These are phyloP conservation scores for Datisca glomerata DNA, from an alignment of 306 rosid genomes.

Conservation along the genomic window DNA sequence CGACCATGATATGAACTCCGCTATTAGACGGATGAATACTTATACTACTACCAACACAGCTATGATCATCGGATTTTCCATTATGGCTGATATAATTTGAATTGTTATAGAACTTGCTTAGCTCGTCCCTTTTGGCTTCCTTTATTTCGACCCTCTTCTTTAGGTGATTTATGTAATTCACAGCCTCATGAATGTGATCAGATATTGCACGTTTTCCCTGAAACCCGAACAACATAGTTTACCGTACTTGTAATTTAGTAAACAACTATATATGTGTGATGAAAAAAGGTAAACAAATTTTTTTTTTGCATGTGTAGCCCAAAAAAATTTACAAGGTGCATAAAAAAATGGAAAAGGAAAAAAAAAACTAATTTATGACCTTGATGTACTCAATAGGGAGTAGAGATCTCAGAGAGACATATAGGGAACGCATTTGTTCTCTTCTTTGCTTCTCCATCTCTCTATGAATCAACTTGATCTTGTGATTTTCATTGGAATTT, in stretches of 20 bases:
- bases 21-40: not conserved
- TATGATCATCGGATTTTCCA: constrained; percentile 1
- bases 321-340: too few relatives aligned
- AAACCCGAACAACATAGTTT: constrained; percentile 4
- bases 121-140: constrained; percentile 28
- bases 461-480: constrained; percentile 27
- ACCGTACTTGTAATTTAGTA: too few relatives aligned
- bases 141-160: constrained; percentile 30
- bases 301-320: too few relatives aligned
- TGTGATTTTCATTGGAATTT: constrained; percentile 3
- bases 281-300: constrained; percentile 9
- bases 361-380: not conserved
- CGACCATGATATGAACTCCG: constrained; percentile 22
- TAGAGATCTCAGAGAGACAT: constrained; percentile 25
- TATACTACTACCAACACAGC: not conserved
- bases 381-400: constrained; percentile 26
- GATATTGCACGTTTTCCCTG: constrained; percentile 73
- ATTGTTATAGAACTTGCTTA: constrained; percentile 17
- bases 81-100: not conserved
- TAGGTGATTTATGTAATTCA: constrained; percentile 38
- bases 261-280: constrained; percentile 9
- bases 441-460: constrained; percentile 37
- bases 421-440: constrained; percentile 22
- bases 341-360: not conserved
- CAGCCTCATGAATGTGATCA: constrained; percentile 53